Conservation (phyloP, 176 grass and related monocot species). For the Eremochloa ophiuroides region DNA sequence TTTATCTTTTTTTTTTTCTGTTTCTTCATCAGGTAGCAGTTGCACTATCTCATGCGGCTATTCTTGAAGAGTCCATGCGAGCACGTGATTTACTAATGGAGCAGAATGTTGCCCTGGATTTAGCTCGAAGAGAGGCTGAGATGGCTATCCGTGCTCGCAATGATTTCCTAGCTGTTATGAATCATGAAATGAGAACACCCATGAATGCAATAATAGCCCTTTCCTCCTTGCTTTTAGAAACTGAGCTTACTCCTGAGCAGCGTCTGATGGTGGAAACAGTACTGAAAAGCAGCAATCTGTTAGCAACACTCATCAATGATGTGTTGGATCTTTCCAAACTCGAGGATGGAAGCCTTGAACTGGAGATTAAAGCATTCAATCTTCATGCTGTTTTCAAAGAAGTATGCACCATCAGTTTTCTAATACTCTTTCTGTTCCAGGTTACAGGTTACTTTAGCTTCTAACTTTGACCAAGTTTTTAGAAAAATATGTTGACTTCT, state of each 20-base stretch:
- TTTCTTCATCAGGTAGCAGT: slow-evolving; percentile 80
- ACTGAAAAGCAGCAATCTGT: slow-evolving; percentile 81
- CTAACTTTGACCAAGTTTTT: not conserved
- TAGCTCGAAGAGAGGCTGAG: slow-evolving; percentile 82
- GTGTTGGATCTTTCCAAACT: slow-evolving; percentile 90
- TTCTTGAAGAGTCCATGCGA: slow-evolving; percentile 97
- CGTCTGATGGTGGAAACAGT: slow-evolving; percentile 90
- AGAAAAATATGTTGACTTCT: not conserved
- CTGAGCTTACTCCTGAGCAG: slow-evolving; percentile 84
- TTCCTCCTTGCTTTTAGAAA: slow-evolving; percentile 89
- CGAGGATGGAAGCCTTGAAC: slow-evolving; percentile 74
- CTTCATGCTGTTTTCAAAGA: slow-evolving; percentile 67
- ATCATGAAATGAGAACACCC: slow-evolving; percentile 97
- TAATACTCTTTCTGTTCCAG: not conserved
- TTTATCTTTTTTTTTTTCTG: not conserved
- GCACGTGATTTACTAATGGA: slow-evolving; percentile 92
- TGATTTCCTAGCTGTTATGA: slow-evolving; percentile 98
- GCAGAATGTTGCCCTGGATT: slow-evolving; percentile 93
- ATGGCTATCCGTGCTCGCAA: slow-evolving; percentile 95
- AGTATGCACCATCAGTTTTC: slow-evolving; percentile 27
- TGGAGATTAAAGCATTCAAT: slow-evolving; percentile 61
- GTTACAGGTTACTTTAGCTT: not conserved
- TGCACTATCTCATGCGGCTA: slow-evolving; percentile 92
- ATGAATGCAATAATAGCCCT: slow-evolving; percentile 97
- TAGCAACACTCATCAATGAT: slow-evolving; percentile 92